Base-by-base conservation (phyloP, 352 stramenopile genomes). In the Phytophthora colocasiae region DNA sequence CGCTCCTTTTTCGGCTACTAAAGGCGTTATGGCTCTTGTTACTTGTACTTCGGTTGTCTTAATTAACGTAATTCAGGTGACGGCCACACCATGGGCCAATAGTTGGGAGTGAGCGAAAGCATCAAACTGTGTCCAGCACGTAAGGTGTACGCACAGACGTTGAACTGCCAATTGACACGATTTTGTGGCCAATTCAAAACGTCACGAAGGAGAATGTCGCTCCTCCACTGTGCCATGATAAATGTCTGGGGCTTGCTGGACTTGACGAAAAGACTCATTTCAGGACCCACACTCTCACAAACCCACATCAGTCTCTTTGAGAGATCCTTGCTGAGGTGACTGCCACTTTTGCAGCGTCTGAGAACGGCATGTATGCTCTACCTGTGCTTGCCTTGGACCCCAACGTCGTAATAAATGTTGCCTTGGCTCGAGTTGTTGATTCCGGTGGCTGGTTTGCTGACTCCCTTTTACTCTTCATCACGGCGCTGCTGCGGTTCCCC, bases 1-100 rank as follows among this genome's bases (percentile, higher is more conserved):
- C 11, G 60, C 46, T 59, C 83, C 69, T n/a, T 76, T 78, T 91
- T 91, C 27, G 91, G 75, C 68, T 92, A 22, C 44, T 71, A 3
- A 66, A 47, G 9, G 59, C 68, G n/a, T 22, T 73, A 49, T 67
- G 69, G 11, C 49, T 67, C 44, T 85, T 85, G 50, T 75, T n/a
- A n/a, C n/a, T n/a, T n/a, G n/a, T n/a, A n/a, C n/a, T n/a, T n/a
- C 71, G 68, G 63, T 79, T 85, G 64, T 77, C 65, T 92, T 92
- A 45, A 66, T 58, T 4, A 83, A 19, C 19, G 19, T 1, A 19
- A 19, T 19, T 80, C 69, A 9, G 75, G 77, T 14, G 77, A 85
- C 7, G 77, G 75, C 77, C 77, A 83, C 2, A 83, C 46, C 58
- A 85, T 77, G 17, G 77, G 77, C 75, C 77, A 85, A 66, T 85